These are phyloP conservation scores for Elsinoe necatrix DNA, from an alignment of 2,329 filamentous ascomycete genomes.

Conservation along the genomic window DNA sequence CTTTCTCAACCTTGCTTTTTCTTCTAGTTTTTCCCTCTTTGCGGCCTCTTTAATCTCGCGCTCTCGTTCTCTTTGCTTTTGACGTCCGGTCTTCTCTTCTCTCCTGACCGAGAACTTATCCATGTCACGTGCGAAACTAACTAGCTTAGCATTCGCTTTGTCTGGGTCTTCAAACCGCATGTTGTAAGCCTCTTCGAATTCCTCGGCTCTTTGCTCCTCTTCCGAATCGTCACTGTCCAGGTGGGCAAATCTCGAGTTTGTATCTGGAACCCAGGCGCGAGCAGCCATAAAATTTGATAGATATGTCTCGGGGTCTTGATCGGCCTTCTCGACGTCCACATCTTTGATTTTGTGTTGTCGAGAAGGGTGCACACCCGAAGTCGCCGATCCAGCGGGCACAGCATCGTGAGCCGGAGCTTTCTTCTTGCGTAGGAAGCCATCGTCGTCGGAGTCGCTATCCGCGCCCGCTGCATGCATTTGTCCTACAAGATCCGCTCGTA, in stretches of 20 bases:
- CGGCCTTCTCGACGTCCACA: slow-evolving; percentile 62
- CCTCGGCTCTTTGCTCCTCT: slow-evolving; percentile 65
- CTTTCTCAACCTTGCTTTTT: slow-evolving; percentile 74
- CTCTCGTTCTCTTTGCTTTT: slow-evolving; percentile 71
- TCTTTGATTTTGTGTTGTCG: slow-evolving; percentile 37
- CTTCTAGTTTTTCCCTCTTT: slow-evolving; percentile 65
- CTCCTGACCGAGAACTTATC: slow-evolving; percentile 76
- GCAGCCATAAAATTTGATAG: slow-evolving; percentile 94
- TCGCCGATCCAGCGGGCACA: not conserved
- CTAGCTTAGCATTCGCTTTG: slow-evolving; percentile 78
- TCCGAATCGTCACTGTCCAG: slow-evolving; percentile 89
- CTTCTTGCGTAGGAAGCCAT: slow-evolving; percentile 69
- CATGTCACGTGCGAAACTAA: slow-evolving; percentile 81
- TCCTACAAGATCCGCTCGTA: slow-evolving; percentile 68
- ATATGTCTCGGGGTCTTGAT: slow-evolving; percentile 84
- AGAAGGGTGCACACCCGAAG: not conserved
- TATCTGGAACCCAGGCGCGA: slow-evolving; percentile 74
- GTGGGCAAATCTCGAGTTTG: slow-evolving; percentile 60
- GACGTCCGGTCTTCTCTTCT: slow-evolving; percentile 72
- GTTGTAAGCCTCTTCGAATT: slow-evolving; percentile 90
- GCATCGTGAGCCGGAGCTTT: slow-evolving; percentile 34
- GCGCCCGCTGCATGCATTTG: slow-evolving; percentile 63
- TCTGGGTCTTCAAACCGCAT: slow-evolving; percentile 87
- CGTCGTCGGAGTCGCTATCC: slow-evolving; percentile 44
- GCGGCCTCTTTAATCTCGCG: slow-evolving; percentile 68